phyloP scores from a whole-genome alignment of 495 filamentous ascomycete species.

The Articulospora tetracladia region DNA sequence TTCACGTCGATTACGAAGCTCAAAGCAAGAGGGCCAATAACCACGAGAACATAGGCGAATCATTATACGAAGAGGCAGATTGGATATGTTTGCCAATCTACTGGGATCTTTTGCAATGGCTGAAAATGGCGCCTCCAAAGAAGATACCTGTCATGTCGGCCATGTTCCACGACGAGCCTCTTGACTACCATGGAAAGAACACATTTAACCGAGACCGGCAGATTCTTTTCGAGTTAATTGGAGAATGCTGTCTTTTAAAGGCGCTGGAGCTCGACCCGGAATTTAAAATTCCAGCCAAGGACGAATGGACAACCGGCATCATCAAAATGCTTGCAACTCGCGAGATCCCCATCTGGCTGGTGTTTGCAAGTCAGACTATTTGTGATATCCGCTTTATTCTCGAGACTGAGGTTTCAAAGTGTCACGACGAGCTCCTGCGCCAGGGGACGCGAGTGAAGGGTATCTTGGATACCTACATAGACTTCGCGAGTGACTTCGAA shows the following conservation, averaged over 20 bases:
- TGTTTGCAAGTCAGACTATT: conserved; percentile 27
- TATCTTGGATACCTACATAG: conserved; percentile 14
- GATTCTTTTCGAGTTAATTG: conserved; percentile 18
- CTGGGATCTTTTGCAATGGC: conserved; percentile 1
- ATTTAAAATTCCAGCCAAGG: conserved; percentile 18
- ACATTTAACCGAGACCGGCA: conserved; percentile 15
- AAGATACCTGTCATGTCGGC: conserved; percentile 24
- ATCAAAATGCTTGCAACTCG: conserved; percentile 14
- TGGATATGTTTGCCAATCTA: conserved; percentile 20
- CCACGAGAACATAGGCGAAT: conserved; percentile 10
- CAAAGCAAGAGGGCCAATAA: conserved; percentile 10
- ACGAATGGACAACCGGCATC: conserved; percentile 21
- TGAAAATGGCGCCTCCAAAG: conserved; percentile 7
- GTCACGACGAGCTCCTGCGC: conserved; percentile 20
- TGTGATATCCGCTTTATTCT: conserved; percentile 30
- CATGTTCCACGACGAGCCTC: conserved; percentile 5
- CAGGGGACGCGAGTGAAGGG: conserved; percentile 14
- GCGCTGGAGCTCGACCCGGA: conserved; percentile 17
- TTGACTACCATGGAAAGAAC: conserved; percentile 19
- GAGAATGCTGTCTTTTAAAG: conserved; percentile 22
- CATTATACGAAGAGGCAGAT: conserved; percentile 25
- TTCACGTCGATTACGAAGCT: conserved; percentile 26
- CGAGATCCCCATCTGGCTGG: conserved; percentile 7
- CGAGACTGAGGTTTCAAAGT: conserved; percentile 19
- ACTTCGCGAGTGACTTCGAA: conserved; percentile 13